phyloP scores from a whole-genome alignment of 2,329 filamentous ascomycete genomes.

The Periconia sp. region DNA sequence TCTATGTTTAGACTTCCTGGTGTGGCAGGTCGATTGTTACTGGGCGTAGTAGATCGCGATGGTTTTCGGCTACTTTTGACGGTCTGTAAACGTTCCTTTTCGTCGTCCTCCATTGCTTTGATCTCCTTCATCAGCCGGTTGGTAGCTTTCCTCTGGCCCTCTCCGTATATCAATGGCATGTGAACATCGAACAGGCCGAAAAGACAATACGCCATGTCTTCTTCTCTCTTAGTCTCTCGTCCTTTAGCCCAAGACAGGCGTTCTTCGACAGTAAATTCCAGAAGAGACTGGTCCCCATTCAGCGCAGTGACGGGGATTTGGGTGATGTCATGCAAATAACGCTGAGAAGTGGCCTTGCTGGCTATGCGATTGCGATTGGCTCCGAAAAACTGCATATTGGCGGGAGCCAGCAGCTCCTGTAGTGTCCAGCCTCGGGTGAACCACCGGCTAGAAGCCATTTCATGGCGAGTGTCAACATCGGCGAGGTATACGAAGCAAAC shows the following conservation, averaged over 20 bases:
- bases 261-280: slow-evolving; percentile 7
- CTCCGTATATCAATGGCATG: slow-evolving; percentile 6
- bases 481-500: not conserved
- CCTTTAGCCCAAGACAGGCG: slow-evolving; percentile 15
- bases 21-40: not conserved
- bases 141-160: slow-evolving; percentile 9
- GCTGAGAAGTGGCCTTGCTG: not conserved
- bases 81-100: not conserved
- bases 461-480: slow-evolving; percentile 1
- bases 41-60: not conserved
- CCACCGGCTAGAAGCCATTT: slow-evolving; percentile 3
- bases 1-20: too few species aligned
- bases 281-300: not conserved
- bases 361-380: not conserved
- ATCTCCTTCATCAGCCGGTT: slow-evolving; percentile 12
- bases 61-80: not conserved
- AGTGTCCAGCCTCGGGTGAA: slow-evolving; percentile 11
- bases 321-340: not conserved
- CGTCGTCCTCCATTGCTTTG: not conserved
- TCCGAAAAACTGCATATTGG: slow-evolving; percentile 2
- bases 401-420: slow-evolving; percentile 10
- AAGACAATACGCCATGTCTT: slow-evolving; percentile 13
- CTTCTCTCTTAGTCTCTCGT: slow-evolving; percentile 13
- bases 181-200: slow-evolving; percentile 13
- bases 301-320: not conserved